These are phyloP conservation scores for Lactarius hengduanensis DNA, from an alignment of 768 basidiomycete genomes.

Conservation along the genomic window DNA sequence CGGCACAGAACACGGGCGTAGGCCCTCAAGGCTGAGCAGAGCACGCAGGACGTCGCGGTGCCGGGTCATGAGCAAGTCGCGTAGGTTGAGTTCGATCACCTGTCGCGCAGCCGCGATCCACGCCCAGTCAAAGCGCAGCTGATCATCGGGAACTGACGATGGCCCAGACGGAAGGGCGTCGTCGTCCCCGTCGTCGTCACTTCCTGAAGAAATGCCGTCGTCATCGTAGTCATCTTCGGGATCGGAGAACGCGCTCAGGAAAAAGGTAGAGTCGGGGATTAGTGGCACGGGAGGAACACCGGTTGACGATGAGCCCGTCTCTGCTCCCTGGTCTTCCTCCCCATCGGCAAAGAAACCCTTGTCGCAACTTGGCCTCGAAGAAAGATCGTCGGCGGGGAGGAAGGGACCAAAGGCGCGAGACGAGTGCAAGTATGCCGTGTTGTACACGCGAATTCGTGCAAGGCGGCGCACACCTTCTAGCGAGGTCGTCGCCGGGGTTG, in stretches of 20 bases:
- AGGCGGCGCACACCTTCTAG: conserved; percentile 33
- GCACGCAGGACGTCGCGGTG: conserved; percentile 32
- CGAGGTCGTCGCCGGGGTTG: conserved; percentile 1
- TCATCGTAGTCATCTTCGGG: neutral
- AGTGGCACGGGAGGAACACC: neutral
- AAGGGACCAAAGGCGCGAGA: conserved; percentile 41
- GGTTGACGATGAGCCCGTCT: neutral
- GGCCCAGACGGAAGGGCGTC: neutral
- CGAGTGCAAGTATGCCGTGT: conserved; percentile 37
- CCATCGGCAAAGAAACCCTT: neutral
- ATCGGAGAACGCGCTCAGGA: neutral
- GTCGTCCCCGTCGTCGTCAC: conserved; percentile 9
- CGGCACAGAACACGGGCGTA: conserved; percentile 34
- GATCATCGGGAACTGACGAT: conserved; percentile 25
- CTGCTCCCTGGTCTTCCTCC: neutral
- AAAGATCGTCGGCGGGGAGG: conserved; percentile 31
- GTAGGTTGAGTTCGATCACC: conserved; percentile 52
- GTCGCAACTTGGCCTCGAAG: neutral
- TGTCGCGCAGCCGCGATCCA: conserved; percentile 52
- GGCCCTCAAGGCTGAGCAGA: conserved; percentile 33
- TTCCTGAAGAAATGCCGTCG: neutral
- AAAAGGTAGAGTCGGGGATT: conserved; percentile 14
- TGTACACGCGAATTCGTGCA: conserved; percentile 40
- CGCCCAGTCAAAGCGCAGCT: conserved; percentile 46
- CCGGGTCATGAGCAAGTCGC: conserved; percentile 37